phyloP scores from a whole-genome alignment of 106 monocot genomes.

The Dioscorea zingiberensis region DNA sequence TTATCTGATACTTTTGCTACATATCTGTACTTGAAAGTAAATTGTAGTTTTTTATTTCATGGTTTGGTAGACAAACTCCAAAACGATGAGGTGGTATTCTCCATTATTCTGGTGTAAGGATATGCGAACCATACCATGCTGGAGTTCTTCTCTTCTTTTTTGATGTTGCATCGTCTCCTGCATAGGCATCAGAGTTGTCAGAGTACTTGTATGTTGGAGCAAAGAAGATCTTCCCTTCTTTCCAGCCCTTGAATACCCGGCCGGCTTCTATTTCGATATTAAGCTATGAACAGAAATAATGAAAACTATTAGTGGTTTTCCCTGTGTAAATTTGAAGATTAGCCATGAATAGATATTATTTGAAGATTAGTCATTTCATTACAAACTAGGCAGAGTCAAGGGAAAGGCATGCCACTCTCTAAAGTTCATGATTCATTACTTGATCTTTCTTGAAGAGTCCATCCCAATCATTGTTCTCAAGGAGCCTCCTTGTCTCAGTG shows the following conservation, averaged over 20 bases:
- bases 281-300: slow-evolving; percentile 33
- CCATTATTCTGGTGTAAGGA: too few relatives aligned
- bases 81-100: too few relatives aligned
- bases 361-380: too few relatives aligned
- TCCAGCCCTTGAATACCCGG: slow-evolving; percentile 82
- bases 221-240: slow-evolving; percentile 85
- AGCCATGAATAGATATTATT: too few relatives aligned
- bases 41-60: too few relatives aligned
- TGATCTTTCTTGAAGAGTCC: slow-evolving; percentile 75
- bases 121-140: slow-evolving; percentile 54
- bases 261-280: slow-evolving; percentile 83
- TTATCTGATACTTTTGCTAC: too few relatives aligned
- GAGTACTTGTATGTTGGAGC: slow-evolving; percentile 91
- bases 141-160: slow-evolving; percentile 88
- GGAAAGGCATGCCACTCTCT: not conserved
- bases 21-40: too few relatives aligned
- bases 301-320: not conserved
- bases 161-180: slow-evolving; percentile 56
- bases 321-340: too few relatives aligned
- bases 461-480: slow-evolving; percentile 58
- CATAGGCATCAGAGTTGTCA: slow-evolving; percentile 72
- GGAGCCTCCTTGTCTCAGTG: slow-evolving; percentile 45
- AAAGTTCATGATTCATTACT: slow-evolving; percentile 20
- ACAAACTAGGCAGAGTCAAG: too few relatives aligned
- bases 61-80: too few relatives aligned